phyloP scores from a whole-genome alignment of 257 asterid genomes.

The Oldenlandia corymbosa region DNA sequence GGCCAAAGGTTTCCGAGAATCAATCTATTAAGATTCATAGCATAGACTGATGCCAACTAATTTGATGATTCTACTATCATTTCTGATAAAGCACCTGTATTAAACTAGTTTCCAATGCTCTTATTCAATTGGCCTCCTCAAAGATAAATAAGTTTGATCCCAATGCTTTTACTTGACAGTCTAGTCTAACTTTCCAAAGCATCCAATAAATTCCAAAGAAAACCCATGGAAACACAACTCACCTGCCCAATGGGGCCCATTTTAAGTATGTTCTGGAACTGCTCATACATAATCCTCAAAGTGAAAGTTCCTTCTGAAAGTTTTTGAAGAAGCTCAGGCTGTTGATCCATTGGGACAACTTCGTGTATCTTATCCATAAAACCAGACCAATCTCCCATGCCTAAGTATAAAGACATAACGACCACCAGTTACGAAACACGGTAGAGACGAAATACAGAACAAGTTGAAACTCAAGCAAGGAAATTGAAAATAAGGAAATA shows the following conservation, averaged over 20 bases:
- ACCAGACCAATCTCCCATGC: slow-evolving; percentile 99
- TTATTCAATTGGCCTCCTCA: neutral
- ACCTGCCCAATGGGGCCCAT: slow-evolving; percentile 99
- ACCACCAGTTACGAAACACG: neutral
- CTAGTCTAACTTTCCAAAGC: neutral
- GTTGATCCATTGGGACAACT: slow-evolving; percentile 97
- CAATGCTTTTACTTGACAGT: neutral
- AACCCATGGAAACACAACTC: slow-evolving; percentile 13
- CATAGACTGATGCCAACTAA: too few relatives aligned
- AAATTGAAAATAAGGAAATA: neutral
- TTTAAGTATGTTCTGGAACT: slow-evolving; percentile 76
- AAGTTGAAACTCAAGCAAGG: slow-evolving; percentile 7
- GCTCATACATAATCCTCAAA: slow-evolving; percentile 90
- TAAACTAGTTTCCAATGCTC: neutral
- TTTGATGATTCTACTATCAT: too few relatives aligned
- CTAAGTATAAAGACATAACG: slow-evolving; percentile 23
- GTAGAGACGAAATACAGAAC: neutral
- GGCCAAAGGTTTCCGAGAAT: neutral
- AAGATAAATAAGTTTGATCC: neutral
- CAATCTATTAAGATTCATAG: neutral
- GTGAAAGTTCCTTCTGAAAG: slow-evolving; percentile 90
- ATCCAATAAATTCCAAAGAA: slow-evolving; percentile 38
- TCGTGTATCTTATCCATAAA: slow-evolving; percentile 96
- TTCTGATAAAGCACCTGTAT: neutral
- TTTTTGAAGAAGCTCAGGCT: slow-evolving; percentile 98